These are phyloP conservation scores for Pseudisothecium myosuroides DNA, from an alignment of 225 moss, liverwort and hornwort genomes.

Conservation along the genomic window DNA sequence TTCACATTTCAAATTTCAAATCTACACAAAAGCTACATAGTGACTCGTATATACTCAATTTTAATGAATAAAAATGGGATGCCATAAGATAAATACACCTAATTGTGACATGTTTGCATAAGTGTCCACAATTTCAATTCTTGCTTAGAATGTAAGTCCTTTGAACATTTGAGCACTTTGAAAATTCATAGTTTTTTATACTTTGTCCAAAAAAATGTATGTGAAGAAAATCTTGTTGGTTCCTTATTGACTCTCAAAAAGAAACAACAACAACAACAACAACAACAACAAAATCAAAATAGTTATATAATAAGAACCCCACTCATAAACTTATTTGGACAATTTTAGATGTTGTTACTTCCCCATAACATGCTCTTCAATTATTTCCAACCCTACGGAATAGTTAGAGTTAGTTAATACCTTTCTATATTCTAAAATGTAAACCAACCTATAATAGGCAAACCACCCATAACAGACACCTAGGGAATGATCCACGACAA, in stretches of 20 bases:
- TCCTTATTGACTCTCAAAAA: rapidly evolving
- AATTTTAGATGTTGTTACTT: too few species aligned
- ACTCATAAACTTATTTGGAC: too few species aligned
- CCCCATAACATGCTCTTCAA: too few species aligned
- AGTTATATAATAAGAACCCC: too few species aligned
- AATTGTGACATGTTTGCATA: not conserved
- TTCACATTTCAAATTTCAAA: not conserved
- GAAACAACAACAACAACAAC: too few species aligned
- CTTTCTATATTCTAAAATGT: too few species aligned
- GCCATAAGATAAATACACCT: not conserved
- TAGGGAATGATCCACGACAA: too few species aligned
- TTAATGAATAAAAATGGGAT: not conserved
- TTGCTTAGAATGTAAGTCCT: not conserved
- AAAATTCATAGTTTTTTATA: not conserved
- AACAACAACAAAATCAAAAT: too few species aligned
- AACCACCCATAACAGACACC: too few species aligned
- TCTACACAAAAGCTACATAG: not conserved
- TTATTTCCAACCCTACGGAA: too few species aligned
- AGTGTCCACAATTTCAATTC: rapidly evolving
- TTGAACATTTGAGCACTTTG: rapidly evolving
- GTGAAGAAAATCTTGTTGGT: not conserved
- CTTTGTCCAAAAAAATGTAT: not conserved
- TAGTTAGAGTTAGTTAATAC: too few species aligned
- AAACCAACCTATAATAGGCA: too few species aligned
- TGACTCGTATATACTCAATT: not conserved